These are phyloP conservation scores for Polytolypa hystricis DNA, from an alignment of 2,329 filamentous ascomycete species.

Conservation along the genomic window DNA sequence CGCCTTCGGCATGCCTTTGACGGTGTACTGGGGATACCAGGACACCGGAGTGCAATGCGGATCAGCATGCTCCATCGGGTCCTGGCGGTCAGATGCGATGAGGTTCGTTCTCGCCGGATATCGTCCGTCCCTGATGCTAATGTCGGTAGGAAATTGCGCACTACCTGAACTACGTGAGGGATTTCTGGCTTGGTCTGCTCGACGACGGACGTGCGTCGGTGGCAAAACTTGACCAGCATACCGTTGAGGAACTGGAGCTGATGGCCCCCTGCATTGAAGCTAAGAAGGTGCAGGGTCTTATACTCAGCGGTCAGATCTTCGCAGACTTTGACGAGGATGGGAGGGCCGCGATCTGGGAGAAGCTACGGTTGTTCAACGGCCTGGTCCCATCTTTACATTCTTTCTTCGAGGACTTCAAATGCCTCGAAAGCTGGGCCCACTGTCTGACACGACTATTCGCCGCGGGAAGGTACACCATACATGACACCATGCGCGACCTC, in stretches of 20 bases:
- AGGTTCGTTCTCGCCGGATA: constrained; percentile 18
- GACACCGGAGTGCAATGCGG: constrained; percentile 22
- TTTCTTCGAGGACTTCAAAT: constrained; percentile 14
- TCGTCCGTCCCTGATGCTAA: constrained; percentile 7
- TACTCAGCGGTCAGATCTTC: constrained; percentile 13
- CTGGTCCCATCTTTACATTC: constrained; percentile 15
- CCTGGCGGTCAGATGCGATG: constrained; percentile 21
- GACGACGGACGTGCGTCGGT: constrained; percentile 17
- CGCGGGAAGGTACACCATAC: not conserved
- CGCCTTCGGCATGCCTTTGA: constrained; percentile 23
- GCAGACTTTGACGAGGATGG: constrained; percentile 12
- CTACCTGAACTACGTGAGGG: constrained; percentile 22
- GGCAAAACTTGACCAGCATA: constrained; percentile 19
- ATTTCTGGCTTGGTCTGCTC: constrained; percentile 24
- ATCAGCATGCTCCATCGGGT: constrained; percentile 19
- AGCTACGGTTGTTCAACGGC: constrained; percentile 8
- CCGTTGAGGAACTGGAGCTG: constrained; percentile 23
- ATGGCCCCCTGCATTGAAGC: constrained; percentile 15
- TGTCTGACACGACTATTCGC: not conserved
- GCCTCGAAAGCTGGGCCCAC: constrained; percentile 1
- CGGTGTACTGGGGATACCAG: constrained; percentile 20
- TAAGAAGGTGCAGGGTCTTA: constrained; percentile 9
- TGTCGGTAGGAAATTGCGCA: constrained; percentile 20
- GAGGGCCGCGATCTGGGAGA: constrained; percentile 8
- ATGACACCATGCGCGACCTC: not conserved